A percentile compares a stretch with the other conserved stretches of the same genome.
Conservation (phyloP, 73 alveolate genomes). For the Diophrys sp. region DNA sequence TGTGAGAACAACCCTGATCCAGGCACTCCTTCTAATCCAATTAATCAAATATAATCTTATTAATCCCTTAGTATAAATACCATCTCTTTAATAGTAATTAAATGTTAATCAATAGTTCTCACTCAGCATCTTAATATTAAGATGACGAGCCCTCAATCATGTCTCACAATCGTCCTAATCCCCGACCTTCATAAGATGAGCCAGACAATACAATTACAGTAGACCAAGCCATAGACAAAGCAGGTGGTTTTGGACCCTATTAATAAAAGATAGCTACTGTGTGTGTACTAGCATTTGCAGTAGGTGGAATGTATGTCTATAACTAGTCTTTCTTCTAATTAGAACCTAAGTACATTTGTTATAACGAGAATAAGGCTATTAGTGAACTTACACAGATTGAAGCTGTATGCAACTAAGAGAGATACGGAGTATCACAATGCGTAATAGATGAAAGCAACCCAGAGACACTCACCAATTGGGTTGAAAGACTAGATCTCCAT, state of each 20-base stretch:
- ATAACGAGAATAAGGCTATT: background rate
- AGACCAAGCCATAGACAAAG: background rate
- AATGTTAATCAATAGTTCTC: too few species aligned
- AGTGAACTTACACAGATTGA: background rate
- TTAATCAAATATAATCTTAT: too few species aligned
- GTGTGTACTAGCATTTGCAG: background rate
- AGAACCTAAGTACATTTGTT: background rate
- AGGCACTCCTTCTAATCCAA: too few species aligned
- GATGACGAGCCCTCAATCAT: too few species aligned
- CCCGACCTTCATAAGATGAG: too few species aligned
- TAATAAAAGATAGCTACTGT: background rate
- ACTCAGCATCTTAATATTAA: too few species aligned
- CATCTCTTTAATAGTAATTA: too few species aligned
- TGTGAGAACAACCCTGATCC: too few species aligned
- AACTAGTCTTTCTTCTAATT: background rate
- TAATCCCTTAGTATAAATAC: too few species aligned
- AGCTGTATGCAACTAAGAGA: background rate
- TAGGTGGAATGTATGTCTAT: background rate
- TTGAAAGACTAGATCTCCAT: background rate
- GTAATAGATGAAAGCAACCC: background rate
- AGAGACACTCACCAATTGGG: background rate
- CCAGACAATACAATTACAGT: too few species aligned
- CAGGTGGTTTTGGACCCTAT: constrained; percentile 2
- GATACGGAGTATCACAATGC: background rate
- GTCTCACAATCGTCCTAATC: too few species aligned